A percentile compares a stretch with the other conserved stretches of the same genome.
Conservation (phyloP, 257 asterid genomes). For the Scutellaria barbata region DNA sequence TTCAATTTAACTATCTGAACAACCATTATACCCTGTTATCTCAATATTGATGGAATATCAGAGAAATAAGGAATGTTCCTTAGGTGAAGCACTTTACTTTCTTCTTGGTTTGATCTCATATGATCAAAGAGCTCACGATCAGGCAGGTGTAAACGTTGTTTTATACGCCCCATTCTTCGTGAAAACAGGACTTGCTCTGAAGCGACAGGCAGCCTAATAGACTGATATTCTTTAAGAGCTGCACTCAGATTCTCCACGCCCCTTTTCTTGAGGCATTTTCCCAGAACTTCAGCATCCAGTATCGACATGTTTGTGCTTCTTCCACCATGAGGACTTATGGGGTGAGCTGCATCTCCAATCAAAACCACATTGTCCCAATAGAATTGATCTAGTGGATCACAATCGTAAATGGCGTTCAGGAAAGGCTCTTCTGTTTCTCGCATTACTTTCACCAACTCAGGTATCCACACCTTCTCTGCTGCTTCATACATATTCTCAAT, state of each 20-base stretch:
- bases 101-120: constrained; percentile 46
- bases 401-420: constrained; percentile 72
- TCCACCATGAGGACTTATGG: constrained; percentile 72
- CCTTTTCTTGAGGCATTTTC: constrained; percentile 69
- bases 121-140: constrained; percentile 58
- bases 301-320: constrained; percentile 92
- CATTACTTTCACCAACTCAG: constrained; percentile 62
- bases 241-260: constrained; percentile 47
- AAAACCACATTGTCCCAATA: constrained; percentile 68
- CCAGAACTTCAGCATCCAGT: constrained; percentile 77
- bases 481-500: constrained; percentile 57
- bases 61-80: constrained; percentile 64
- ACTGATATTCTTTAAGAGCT: constrained; percentile 71
- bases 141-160: constrained; percentile 58
- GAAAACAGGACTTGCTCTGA: constrained; percentile 67
- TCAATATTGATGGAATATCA: constrained; percentile 54
- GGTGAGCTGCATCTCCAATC: constrained; percentile 88
- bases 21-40: constrained; percentile 20
- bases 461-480: constrained; percentile 72
- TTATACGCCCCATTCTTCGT: constrained; percentile 66
- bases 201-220: constrained; percentile 60
- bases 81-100: constrained; percentile 57
- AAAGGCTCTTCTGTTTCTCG: constrained; percentile 69
- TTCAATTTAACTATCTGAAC: background rate
- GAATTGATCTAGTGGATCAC: constrained; percentile 57